phyloP scores from a whole-genome alignment of 805 yeast genomes.

The Myxozyma mucilagina region DNA sequence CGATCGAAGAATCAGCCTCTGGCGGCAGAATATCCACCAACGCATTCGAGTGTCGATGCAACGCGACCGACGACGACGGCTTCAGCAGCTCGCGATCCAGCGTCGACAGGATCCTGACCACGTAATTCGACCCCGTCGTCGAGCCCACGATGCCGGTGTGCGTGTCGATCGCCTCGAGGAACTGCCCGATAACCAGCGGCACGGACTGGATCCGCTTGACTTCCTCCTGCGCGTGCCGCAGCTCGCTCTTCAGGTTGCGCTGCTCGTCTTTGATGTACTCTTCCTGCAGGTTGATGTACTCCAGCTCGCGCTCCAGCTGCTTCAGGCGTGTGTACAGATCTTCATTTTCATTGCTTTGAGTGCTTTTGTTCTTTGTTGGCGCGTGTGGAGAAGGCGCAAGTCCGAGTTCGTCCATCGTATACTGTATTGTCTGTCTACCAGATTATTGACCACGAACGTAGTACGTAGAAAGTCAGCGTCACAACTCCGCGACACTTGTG shows the following conservation, averaged over 20 bases:
- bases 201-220: constrained; percentile 97
- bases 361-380: not conserved
- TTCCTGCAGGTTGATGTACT: constrained; percentile 81
- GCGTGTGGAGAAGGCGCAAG: constrained; percentile 43
- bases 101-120: constrained; percentile 91
- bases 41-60: constrained; percentile 98
- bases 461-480: no score
- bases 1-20: constrained; percentile 94
- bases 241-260: constrained; percentile 90
- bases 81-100: constrained; percentile 91
- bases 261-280: constrained; percentile 98
- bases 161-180: constrained; percentile 95
- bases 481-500: constrained; percentile 4
- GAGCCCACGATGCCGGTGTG: constrained; percentile 95
- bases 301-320: constrained; percentile 86
- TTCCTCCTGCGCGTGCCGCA: constrained; percentile 96
- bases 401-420: constrained; percentile 63
- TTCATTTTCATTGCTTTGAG: constrained; percentile 24
- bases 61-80: constrained; percentile 92
- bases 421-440: not conserved
- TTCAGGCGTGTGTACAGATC: constrained; percentile 85
- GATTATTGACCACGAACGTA: no score
- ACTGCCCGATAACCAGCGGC: constrained; percentile 97
- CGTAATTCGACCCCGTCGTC: constrained; percentile 96
- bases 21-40: constrained; percentile 97